Base-by-base conservation (phyloP, 768 basidiomycete species). In the Termitomyces sp. region DNA sequence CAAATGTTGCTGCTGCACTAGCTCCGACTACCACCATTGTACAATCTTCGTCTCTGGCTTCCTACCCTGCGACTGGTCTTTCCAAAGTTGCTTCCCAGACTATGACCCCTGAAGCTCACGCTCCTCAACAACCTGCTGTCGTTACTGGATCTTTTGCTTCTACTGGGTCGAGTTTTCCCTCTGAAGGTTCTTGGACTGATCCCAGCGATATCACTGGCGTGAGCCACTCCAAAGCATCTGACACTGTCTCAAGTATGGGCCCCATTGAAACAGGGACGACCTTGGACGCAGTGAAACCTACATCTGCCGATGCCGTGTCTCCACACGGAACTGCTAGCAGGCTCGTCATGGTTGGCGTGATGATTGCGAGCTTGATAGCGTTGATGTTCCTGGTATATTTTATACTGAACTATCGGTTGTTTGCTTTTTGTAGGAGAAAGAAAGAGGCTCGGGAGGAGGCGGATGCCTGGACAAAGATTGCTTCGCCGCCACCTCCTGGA, bases 291-390 rank as follows among this genome's bases (percentile, higher is more conserved):
- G 18, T 32, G 9, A 46, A 41, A 38, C 32, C 40, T 22, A 43
- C 39, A 7, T 10, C 47, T 32, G 20, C 23, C 13, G 38, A 33
- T 32, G 6, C 33, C 15, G 36, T n/a, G n/a, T n/a, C 29, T 33
- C n/a, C 23, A 18, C 41, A 54, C 27, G 23, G 46, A 18, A 38
- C 48, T 27, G 27, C 45, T 35, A 56, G 42, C 36, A 60, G 62
- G 41, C 60, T 64, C 7, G 29, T 61, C 22, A 40, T 63, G 23
- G 51, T 64, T 2, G 60, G 53, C 7, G 43, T 49, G 16, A 43
- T 61, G 18, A 50, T 64, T 54, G 64, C 51, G 12, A 60, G 54
- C 20, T 53, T 64, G 23, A 44, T 63, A 31, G 52, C 43, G 5
- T 25, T 61, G 15, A 54, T 59, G 40, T 50, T 64, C 33, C 44